phyloP scores from a whole-genome alignment of 2,329 filamentous ascomycete species.

The Dactylonectria estremocensis region DNA sequence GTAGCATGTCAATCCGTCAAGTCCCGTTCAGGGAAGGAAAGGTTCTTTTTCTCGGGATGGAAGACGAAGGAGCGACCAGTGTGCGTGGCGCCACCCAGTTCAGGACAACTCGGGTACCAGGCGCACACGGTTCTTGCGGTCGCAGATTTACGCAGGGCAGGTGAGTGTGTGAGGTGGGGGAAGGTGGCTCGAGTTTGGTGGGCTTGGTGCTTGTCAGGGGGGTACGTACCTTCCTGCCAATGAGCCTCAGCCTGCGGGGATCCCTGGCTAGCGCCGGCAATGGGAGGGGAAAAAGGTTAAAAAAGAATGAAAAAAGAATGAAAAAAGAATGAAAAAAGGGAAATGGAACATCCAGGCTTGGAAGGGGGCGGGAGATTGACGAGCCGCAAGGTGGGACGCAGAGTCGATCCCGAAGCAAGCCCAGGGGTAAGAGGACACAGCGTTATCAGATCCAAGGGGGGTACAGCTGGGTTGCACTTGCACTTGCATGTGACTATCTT shows the following conservation, averaged over 20 bases:
- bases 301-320: slow-evolving; percentile 1
- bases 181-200: neutral
- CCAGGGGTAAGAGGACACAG: neutral
- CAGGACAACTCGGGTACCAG: neutral
- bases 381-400: neutral
- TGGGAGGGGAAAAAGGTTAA: slow-evolving; percentile 15
- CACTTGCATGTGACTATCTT: neutral
- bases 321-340: neutral
- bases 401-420: neutral
- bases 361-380: too few species aligned
- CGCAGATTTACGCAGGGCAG: neutral
- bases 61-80: neutral
- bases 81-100: neutral
- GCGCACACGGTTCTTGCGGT: neutral
- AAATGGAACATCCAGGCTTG: neutral
- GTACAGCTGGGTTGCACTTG: neutral
- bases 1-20: neutral
- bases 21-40: neutral
- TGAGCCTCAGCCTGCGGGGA: slow-evolving; percentile 3
- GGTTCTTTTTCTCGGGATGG: neutral
- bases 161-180: neutral
- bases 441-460: neutral
- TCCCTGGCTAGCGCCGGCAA: slow-evolving; percentile 29
- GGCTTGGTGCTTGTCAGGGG: too few species aligned
- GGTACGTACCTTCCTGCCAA: slow-evolving; percentile 5